phyloP scores from a whole-genome alignment of 1,139 yeast species.

The Pichiaceae sp. region DNA sequence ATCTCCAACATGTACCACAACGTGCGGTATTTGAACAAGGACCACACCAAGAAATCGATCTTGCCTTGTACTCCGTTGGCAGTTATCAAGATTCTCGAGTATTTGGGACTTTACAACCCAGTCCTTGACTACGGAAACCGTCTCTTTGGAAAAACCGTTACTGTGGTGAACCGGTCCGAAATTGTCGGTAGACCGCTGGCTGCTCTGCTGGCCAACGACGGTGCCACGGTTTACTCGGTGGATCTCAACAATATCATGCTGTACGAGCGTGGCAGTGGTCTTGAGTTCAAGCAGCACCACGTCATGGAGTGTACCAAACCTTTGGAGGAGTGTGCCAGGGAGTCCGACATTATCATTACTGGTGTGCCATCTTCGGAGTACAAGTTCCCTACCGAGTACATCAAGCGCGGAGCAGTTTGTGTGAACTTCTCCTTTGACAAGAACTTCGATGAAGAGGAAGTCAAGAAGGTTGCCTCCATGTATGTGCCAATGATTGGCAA shows the following conservation, averaged over 20 bases:
- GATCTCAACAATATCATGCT: conserved; percentile 83
- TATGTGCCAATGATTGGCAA: conserved; percentile 95
- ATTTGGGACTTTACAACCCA: conserved; percentile 77
- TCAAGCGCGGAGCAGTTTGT: conserved; percentile 83
- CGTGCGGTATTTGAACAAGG: conserved; percentile 67
- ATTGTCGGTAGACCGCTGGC: conserved; percentile 97
- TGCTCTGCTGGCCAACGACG: conserved; percentile 91
- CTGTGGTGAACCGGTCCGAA: conserved; percentile 88
- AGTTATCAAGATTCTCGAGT: conserved; percentile 85
- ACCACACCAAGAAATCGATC: conserved; percentile 63
- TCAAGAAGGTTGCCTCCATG: conserved; percentile 77
- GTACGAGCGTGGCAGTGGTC: conserved; percentile 90
- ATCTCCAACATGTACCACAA: conserved; percentile 94
- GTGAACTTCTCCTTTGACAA: conserved; percentile 84
- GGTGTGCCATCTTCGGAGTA: conserved; percentile 84
- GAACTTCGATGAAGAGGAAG: conserved; percentile 65
- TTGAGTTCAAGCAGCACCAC: conserved; percentile 73
- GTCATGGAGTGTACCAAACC: conserved; percentile 55
- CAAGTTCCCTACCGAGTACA: conserved; percentile 75
- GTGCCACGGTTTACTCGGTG: conserved; percentile 90
- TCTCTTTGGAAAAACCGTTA: conserved; percentile 82
- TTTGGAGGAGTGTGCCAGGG: conserved; percentile 57
- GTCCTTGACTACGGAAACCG: conserved; percentile 83
- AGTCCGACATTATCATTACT: conserved; percentile 87
- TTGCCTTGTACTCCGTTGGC: conserved; percentile 97